Conservation (phyloP, 1,284 basidiomycete genomes). For the Wallemia mellicola region DNA sequence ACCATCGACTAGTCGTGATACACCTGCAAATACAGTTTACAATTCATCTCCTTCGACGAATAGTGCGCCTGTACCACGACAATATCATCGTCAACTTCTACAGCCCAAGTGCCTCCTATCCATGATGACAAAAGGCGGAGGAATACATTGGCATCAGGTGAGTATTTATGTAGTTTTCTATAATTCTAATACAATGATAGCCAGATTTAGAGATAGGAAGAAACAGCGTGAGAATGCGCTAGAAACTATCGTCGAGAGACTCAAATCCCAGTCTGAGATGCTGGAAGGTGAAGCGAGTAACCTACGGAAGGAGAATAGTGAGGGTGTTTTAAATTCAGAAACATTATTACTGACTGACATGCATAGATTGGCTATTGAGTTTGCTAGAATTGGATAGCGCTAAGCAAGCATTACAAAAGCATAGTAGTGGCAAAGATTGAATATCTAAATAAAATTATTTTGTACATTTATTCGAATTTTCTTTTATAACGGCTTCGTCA, state of each 20-base stretch:
- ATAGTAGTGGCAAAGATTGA: not conserved
- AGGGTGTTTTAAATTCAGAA: not conserved
- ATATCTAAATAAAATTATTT: not conserved
- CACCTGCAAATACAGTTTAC: not conserved
- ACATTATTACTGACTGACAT: not conserved
- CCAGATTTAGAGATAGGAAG: not conserved
- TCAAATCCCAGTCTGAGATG: not conserved
- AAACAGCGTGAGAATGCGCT: not conserved
- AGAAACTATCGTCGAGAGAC: not conserved
- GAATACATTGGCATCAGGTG: not conserved
- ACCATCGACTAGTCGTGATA: no score
- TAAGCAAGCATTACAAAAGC: not conserved
- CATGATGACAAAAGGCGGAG: not conserved
- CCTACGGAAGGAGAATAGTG: not conserved
- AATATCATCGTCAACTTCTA: not conserved
- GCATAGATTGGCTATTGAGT: not conserved
- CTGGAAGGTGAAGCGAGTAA: not conserved
- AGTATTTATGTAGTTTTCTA: not conserved
- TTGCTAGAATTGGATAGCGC: not conserved
- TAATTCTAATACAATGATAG: not conserved
- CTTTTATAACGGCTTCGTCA: no score
- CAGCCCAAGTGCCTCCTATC: not conserved
- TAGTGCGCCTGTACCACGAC: no score
- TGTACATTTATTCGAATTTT: no score
- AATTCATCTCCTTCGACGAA: no score